Evolutionary conservation across 192 early-diverging fungal genomes (phyloP), one percentile per base, ranked within the genome.

Genomic region (Linderina pennispora): DNA sequence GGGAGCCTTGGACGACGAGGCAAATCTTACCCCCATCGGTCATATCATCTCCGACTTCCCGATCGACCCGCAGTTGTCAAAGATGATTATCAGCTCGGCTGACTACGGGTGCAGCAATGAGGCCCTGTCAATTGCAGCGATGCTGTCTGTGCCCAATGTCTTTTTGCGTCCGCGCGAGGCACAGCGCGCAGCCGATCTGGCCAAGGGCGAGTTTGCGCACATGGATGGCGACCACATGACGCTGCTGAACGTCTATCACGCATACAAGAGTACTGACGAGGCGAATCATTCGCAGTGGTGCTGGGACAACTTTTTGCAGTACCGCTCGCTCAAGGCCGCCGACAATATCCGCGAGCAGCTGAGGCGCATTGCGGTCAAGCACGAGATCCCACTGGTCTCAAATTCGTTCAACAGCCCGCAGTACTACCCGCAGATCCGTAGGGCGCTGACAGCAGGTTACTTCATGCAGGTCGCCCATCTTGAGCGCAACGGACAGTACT

Each of bases 381-480:
- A 74, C 37, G 79, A 83, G 21, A 43, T 93, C 3, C 79, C 80
- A 16, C 48, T 94, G 24, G 52, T 84, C 17, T 87, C 83, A 5
- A 86, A 81, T 13, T 59, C 78, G 19, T 88, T 87, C 62, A 80
- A 82, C 49, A 81, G 84, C 48, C 60, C 70, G 34, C 55, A 61
- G 6, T 97, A 91, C 42, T 96, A 91, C 60, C 75, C 70, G 8
- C 90, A 91, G 44, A 95, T 99, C 47, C 81, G 92, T 38, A 84
- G 82, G 60, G 91, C 95, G 11, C 63, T 99, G 40, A 76, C 83
- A 0, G 74, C 93, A 18, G 97, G 97, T 22, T 98, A 88, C 77
- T 99, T 96, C 72, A 99, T 98, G 97, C 94, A 97, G 63, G 92
- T 94, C 6, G 97, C 90, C 2, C 92, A 98, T 68, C 63, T 88